phyloP scores from a whole-genome alignment of 805 yeast genomes.

The Starmerella gropengiesseri region DNA sequence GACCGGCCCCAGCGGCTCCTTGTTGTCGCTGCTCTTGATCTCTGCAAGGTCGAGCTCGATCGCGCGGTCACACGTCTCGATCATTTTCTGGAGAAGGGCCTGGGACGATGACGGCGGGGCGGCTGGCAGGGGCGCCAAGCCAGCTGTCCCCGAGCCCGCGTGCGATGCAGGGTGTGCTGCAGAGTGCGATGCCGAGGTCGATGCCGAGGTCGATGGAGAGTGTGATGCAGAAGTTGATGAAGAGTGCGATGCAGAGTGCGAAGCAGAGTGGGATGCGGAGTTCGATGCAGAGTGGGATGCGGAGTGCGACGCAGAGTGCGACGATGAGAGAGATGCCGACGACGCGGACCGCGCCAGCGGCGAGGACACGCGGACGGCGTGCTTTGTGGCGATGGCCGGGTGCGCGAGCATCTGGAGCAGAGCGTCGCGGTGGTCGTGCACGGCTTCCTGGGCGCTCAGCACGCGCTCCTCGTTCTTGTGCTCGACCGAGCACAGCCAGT shows the following conservation, averaged over 20 bases:
- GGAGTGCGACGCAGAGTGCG: too few relatives aligned
- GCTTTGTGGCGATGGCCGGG: slow-evolving; percentile 11
- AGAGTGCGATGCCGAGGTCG: neutral
- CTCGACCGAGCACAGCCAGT: slow-evolving; percentile 75
- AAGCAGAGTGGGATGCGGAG: too few relatives aligned
- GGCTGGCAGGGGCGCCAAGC: too few relatives aligned
- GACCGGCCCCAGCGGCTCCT: slow-evolving; percentile 6
- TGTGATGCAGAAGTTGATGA: neutral
- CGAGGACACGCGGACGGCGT: slow-evolving; percentile 24
- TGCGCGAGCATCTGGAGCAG: slow-evolving; percentile 27
- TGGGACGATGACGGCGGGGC: neutral
- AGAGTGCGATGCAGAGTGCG: too few relatives aligned
- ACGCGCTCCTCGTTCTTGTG: slow-evolving; percentile 72
- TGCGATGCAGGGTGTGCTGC: too few relatives aligned
- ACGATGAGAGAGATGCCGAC: too few relatives aligned
- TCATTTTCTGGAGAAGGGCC: slow-evolving; percentile 1
- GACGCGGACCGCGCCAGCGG: slow-evolving; percentile 22
- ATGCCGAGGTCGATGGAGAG: neutral
- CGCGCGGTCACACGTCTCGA: slow-evolving; percentile 15
- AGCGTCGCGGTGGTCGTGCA: slow-evolving; percentile 56
- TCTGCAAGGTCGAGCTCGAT: slow-evolving; percentile 23
- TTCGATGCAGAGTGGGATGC: too few relatives aligned
- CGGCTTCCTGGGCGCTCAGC: slow-evolving; percentile 59
- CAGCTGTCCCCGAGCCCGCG: neutral
- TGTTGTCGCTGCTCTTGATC: neutral